These are phyloP conservation scores for Moniliella sp. DNA, from an alignment of 1,284 basidiomycete genomes.

Conservation along the genomic window DNA sequence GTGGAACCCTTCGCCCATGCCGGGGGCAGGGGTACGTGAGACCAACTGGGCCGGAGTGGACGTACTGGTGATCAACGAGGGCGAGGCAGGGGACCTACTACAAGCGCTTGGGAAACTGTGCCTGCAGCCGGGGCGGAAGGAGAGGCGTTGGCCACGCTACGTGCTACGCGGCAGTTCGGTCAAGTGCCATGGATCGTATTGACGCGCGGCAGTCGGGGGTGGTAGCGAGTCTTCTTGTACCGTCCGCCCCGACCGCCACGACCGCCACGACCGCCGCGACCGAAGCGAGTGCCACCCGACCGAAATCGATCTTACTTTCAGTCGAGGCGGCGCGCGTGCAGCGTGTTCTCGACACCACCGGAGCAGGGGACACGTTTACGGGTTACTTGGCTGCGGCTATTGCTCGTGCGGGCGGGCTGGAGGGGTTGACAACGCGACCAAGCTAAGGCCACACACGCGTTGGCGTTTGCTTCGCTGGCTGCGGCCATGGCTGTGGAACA, in stretches of 20 bases:
- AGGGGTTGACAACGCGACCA: not conserved
- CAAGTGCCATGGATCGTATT: conserved; percentile 24
- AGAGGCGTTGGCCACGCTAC: conserved; percentile 4
- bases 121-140: not conserved
- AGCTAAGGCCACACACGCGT: not conserved
- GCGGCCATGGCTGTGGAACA: not conserved
- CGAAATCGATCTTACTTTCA: no score
- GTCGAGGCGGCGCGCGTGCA: no score
- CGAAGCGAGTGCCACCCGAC: conserved; percentile 13
- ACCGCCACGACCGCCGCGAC: conserved; percentile 4
- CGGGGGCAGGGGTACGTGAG: conserved; percentile 31
- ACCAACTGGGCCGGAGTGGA: conserved; percentile 38
- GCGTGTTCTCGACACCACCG: conserved; percentile 28
- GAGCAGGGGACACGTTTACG: conserved; percentile 23
- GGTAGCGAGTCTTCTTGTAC: conserved; percentile 13
- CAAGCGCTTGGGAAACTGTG: conserved; percentile 7
- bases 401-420: not conserved
- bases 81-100: conserved; percentile 35
- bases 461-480: not conserved
- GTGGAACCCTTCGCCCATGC: conserved; percentile 44
- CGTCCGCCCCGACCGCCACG: not conserved
- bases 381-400: not conserved
- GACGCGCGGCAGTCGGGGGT: conserved; percentile 19
- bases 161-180: no score
- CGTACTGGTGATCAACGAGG: conserved; percentile 42